Evolutionary conservation across 129 eudicot species (phyloP).

Genomic region (Tagetes erecta): DNA sequence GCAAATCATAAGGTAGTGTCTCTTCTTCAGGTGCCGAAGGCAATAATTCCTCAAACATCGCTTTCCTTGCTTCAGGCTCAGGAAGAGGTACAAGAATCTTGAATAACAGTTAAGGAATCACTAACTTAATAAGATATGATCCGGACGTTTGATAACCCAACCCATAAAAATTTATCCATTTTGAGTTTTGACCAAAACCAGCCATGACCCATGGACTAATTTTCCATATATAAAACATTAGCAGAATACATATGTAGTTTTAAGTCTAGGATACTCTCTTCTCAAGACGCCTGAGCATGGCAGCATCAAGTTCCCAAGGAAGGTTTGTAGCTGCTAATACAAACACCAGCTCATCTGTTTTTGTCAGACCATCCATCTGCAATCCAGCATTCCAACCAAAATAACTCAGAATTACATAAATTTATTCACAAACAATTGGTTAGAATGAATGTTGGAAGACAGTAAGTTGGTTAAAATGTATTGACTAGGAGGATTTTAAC

Average conservation of each 20-base stretch:
- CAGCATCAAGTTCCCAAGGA: constrained; percentile 99
- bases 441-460: background rate
- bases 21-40: constrained; percentile 52
- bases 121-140: background rate
- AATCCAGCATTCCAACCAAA: constrained; percentile 46
- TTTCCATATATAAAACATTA: background rate
- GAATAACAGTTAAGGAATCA: constrained; percentile 37
- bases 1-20: constrained; percentile 66
- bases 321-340: constrained; percentile 99
- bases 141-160: background rate
- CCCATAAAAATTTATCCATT: background rate
- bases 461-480: background rate
- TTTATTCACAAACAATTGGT: background rate
- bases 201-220: background rate
- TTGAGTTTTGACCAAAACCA: background rate
- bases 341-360: constrained; percentile 95
- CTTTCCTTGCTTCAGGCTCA: constrained; percentile 87
- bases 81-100: constrained; percentile 99
- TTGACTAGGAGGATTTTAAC: constrained; percentile 32
- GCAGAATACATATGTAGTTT: background rate
- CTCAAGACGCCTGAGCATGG: constrained; percentile 99
- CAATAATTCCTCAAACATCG: constrained; percentile 83
- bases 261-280: constrained; percentile 69
- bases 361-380: constrained; percentile 98
- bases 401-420: constrained; percentile 5